Evolutionary conservation across 371 early-diverging fungal species (phyloP), one percentile per base, ranked within the genome.

Genomic region (Haplosporangium sp.): DNA sequence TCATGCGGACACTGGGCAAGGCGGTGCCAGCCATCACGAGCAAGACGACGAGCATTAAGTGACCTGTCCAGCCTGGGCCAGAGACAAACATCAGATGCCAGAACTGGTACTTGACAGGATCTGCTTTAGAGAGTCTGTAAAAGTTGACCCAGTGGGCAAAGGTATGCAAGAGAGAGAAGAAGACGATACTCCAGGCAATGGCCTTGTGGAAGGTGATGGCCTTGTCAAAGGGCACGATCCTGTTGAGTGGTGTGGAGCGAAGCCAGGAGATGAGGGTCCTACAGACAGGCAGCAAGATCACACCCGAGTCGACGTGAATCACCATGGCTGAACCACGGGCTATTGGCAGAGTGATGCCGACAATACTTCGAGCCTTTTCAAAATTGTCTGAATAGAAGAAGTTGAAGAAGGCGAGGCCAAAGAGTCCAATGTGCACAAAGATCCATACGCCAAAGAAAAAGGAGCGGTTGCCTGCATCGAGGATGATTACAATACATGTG

Each of bases 281-380:
- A 82, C 95, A 94, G 55, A 95, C 89, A 12, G 95, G 93, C 69
- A 95, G 83, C 64, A 95, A 81, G 36, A 95, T 86, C 43, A 95
- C 74, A 18, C 87, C 94, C 48, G 91, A 89, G 83, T 94, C 87
- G 51, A 93, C 81, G 55, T 91, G 90, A 21, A 91, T 72, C 16
- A 83, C 86, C 52, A 89, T 66, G 6, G 95, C 95, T 1, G 93
- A 86, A 8, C 90, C 84, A 40, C 91, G 83, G 14, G 91, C 88
- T 6, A 82, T 80, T 1, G 85, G 60, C 38, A 87, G 85, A 1
- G 86, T 81, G 20, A 79, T 61, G 20, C 90, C 90, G 43, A 90
- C 79, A 36, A 79, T 51, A 6, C 62, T 18, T 36, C 86, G 81
- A 47, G 85, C 72, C n/a, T 64, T 72, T 16, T 59, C 56, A 69